Base-by-base conservation (phyloP, 805 yeast genomes). In the Metschnikowia anglica region DNA sequence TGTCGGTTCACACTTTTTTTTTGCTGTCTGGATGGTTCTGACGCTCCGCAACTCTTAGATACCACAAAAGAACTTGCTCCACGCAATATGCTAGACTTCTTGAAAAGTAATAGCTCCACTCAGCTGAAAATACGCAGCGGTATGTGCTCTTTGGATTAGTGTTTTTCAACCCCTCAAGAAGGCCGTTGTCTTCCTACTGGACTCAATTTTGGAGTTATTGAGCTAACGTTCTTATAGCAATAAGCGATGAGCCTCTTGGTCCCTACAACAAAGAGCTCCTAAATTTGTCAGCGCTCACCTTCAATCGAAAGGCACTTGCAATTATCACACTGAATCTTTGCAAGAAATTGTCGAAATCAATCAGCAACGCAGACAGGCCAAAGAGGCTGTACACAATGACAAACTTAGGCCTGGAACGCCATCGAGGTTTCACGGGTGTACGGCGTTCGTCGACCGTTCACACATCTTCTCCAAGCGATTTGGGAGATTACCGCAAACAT, bases 211-310 rank as follows among this genome's bases (percentile, higher is more conserved):
- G 24, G 15, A 35, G 25, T 21, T n/a, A 5, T 6, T 8, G 11
- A 18, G 16, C 43, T 40, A 34, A 41, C 39, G 13, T 7, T 11
- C 6, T 34, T n/a, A 2, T 38, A 57, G 79, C 82, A 7, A 79
- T 83, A 18, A 74, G 72, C 49, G 70, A 68, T 44, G 82, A 79
- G 44, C 65, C 72, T 1, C 63, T 71, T 52, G 81, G 85, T 1
- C 83, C 83, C 0, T 75, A 77, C 6, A 76, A 79, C n/a, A 63
- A 73, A 5, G 75, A 80, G 45, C 62, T 81, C 55, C 73, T 73
- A 44, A 79, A 78, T 37, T 60, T 81, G 2, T 70, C 83, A 0
- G 60, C 65, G 2, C 56, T 77, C 17, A 70, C 85, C 0, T 68
- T 64, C 41, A 59, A 68, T 36, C 47, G 65, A 12, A 64, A 62